Evolutionary conservation across 345 rosid species (phyloP).

Genomic region (Populus alba): DNA sequence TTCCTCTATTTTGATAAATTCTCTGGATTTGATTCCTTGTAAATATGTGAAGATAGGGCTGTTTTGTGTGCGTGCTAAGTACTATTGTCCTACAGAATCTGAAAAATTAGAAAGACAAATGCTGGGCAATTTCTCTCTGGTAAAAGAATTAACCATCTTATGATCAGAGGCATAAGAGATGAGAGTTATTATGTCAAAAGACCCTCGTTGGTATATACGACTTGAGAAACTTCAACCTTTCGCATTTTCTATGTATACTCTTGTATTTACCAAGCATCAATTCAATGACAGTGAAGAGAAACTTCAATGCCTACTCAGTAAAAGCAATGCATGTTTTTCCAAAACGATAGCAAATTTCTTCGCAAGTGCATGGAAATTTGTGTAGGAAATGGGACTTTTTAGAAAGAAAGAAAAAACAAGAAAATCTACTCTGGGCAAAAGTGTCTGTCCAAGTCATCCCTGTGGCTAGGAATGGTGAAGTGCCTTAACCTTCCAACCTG

Average conservation of each 20-base stretch:
- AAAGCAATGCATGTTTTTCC: not conserved
- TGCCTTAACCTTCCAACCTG: conserved; percentile 82
- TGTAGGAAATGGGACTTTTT: not conserved
- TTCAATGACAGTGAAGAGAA: not conserved
- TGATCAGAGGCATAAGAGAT: not conserved
- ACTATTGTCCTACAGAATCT: too few relatives aligned
- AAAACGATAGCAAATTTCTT: not conserved
- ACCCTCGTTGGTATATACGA: too few relatives aligned
- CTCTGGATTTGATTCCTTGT: too few relatives aligned
- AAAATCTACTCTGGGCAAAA: conserved; percentile 58
- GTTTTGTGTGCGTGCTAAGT: too few relatives aligned
- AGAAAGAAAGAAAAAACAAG: not conserved
- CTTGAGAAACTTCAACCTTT: not conserved
- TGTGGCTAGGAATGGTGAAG: conserved; percentile 76
- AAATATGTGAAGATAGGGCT: too few relatives aligned
- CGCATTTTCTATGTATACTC: not conserved
- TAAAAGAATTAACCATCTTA: too few relatives aligned
- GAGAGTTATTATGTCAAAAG: too few relatives aligned
- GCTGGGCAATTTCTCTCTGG: too few relatives aligned
- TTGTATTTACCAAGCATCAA: not conserved
- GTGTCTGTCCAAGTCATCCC: conserved; percentile 38
- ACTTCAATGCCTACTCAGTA: not conserved
- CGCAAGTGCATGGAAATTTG: not conserved
- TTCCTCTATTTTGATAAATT: too few relatives aligned
- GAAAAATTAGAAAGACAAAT: too few relatives aligned